These are phyloP conservation scores for Leucosporidium yakuticum DNA, from an alignment of 768 basidiomycete species.

Conservation along the genomic window DNA sequence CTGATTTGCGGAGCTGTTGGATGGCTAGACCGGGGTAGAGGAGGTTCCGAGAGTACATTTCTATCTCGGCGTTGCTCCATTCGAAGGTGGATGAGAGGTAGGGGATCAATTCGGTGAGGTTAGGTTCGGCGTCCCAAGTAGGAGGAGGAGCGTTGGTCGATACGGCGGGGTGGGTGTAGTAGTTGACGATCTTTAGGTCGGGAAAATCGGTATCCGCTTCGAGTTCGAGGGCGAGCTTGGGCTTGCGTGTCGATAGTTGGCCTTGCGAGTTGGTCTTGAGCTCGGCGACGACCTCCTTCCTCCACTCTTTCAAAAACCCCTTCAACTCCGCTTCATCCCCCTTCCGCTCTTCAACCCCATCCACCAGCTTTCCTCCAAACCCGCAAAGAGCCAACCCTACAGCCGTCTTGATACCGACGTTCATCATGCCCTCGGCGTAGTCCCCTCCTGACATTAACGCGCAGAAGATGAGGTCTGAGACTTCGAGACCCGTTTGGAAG, in stretches of 20 bases:
- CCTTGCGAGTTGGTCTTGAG: slow-evolving; percentile 15
- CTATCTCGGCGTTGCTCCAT: too few species aligned
- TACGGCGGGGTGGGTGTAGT: slow-evolving; percentile 19
- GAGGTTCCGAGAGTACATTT: too few species aligned
- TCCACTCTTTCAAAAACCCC: slow-evolving; percentile 13
- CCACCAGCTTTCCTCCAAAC: slow-evolving; percentile 8
- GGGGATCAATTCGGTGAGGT: too few species aligned
- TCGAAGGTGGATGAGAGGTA: too few species aligned
- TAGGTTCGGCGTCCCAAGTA: too few species aligned
- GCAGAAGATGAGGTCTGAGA: slow-evolving; percentile 26
- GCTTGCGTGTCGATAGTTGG: not conserved
- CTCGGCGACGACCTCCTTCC: slow-evolving; percentile 12
- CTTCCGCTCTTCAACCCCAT: slow-evolving; percentile 1
- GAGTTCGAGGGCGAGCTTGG: slow-evolving; percentile 13
- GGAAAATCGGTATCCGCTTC: slow-evolving; percentile 8
- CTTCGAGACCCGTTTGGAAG: slow-evolving; percentile 2
- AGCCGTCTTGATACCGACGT: slow-evolving; percentile 1
- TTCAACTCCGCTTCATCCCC: not conserved
- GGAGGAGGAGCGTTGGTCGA: not conserved
- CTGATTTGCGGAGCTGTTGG: not conserved
- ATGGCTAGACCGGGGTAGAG: slow-evolving; percentile 16
- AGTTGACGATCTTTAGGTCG: slow-evolving; percentile 1
- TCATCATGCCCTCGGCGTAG: slow-evolving; percentile 16
- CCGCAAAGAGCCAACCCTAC: slow-evolving; percentile 9
- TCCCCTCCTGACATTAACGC: slow-evolving; percentile 32